Base-by-base conservation (phyloP, 192 early-diverging fungal genomes). In the Hyaloraphidium curvatum region DNA sequence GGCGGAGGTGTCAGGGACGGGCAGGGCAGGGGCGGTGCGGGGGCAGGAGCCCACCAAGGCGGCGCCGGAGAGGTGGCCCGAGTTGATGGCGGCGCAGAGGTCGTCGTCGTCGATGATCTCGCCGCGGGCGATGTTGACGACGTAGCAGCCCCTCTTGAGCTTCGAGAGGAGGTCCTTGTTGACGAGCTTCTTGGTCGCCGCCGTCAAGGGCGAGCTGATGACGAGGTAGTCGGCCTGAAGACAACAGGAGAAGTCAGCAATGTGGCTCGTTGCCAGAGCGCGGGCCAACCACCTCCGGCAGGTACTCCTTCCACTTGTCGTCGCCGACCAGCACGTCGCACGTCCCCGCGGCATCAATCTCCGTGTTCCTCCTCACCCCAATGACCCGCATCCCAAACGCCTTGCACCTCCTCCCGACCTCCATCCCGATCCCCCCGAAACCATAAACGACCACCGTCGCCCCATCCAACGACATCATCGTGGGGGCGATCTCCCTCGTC, bases 41-140 rank as follows among this genome's bases (percentile, higher is more conserved):
- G n/a, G n/a, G n/a, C n/a, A n/a, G n/a, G n/a, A n/a, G n/a, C n/a
- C n/a, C n/a, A n/a, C n/a, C n/a, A n/a, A n/a, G n/a, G n/a, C 62
- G 0, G 61, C 63, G 27, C 43, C 37, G 28, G 35, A 54, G 40
- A 75, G 66, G 55, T 65, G 72, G 17, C 73, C 71, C 13, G 60
- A 61, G 14, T 73, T 65, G 26, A 75, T 53, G 29, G 70, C 66
- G 28, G 62, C 61, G 7, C 69, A 66, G 30, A 75, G 57, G 2
- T 69, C 73, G 28, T 55, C 62, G 39, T 75, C 73, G 29, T 73
- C 59, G 25, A 75, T 57, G 0, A 75, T 56, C 7, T 63, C 56
- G 2, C 73, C 73, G 1, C 71, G 66, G 7, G 68, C 55, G 31
- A 68, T 69, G 57, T 75, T 75, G 25, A 75, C 55, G 19, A 75